A percentile compares a stretch with the other conserved stretches of the same genome.
phyloP scores from a whole-genome alignment of 208 protist species.

The Leishmania arabica region DNA sequence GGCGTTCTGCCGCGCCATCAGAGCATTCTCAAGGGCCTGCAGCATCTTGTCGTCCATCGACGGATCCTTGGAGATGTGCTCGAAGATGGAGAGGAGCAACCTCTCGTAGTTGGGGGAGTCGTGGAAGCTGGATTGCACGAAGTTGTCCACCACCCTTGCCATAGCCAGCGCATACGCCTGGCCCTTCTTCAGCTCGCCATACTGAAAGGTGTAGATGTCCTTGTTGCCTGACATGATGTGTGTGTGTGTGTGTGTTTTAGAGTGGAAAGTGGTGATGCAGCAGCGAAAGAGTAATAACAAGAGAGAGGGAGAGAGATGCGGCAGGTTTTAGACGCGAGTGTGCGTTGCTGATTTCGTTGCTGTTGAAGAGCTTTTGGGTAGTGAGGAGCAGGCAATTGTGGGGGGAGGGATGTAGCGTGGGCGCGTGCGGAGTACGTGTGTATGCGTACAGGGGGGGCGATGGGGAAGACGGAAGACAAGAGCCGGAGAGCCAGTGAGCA shows the following conservation, averaged over 20 bases:
- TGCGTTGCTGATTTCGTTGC: neutral
- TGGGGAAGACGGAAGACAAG: neutral
- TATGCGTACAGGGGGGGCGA: neutral
- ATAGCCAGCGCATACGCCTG: constrained; percentile 56
- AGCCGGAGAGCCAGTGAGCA: neutral
- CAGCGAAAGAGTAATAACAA: neutral
- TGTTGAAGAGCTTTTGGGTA: neutral
- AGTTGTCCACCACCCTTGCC: constrained; percentile 60
- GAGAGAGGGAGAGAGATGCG: neutral
- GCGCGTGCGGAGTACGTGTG: neutral
- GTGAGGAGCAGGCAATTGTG: neutral
- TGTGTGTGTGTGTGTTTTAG: neutral
- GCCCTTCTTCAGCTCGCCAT: constrained; percentile 64
- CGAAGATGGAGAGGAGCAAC: constrained; percentile 46
- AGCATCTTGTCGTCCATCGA: constrained; percentile 44
- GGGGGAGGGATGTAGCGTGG: neutral
- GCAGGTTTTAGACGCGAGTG: constrained; percentile 3
- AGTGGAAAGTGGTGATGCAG: neutral
- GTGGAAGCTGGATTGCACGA: constrained; percentile 57
- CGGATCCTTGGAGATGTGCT: constrained; percentile 38
- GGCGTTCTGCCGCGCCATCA: constrained; percentile 54
- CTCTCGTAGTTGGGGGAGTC: constrained; percentile 64
- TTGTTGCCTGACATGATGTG: constrained; percentile 32
- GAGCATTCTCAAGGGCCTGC: constrained; percentile 42
- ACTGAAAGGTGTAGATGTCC: constrained; percentile 81